phyloP scores from a whole-genome alignment of 768 basidiomycete genomes.

The Coprinopsis strossmayeri region DNA sequence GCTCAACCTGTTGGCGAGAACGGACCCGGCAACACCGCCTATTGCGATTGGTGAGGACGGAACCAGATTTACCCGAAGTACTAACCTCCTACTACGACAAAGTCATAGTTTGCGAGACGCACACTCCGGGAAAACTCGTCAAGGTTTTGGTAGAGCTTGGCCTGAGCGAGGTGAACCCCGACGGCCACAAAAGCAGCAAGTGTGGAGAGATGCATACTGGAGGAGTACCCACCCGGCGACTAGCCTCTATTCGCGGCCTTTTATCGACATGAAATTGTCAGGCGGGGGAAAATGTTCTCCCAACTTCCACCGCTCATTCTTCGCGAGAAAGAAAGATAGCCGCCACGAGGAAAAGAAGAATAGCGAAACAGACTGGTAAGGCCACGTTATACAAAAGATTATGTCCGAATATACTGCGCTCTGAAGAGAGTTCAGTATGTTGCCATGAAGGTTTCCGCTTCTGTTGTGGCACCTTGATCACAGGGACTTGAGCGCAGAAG shows the following conservation, averaged over 20 bases:
- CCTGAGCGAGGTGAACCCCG: slow-evolving; percentile 1
- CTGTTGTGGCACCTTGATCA: background rate
- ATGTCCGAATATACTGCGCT: no score
- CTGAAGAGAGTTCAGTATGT: background rate
- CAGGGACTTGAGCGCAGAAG: background rate
- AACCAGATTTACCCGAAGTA: background rate
- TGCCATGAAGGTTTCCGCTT: background rate
- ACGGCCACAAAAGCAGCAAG: background rate
- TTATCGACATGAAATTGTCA: background rate
- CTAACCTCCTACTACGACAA: slow-evolving; percentile 13
- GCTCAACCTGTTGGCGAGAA: slow-evolving; percentile 21
- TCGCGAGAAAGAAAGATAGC: background rate
- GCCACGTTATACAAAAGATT: no score
- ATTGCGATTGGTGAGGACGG: background rate
- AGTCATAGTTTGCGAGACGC: slow-evolving; percentile 8
- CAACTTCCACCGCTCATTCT: background rate
- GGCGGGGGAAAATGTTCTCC: background rate
- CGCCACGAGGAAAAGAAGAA: no score
- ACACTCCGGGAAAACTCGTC: background rate
- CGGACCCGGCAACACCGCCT: slow-evolving; percentile 21
- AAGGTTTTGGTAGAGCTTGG: slow-evolving; percentile 6
- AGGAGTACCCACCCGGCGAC: background rate
- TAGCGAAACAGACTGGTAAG: no score
- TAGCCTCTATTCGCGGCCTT: background rate
- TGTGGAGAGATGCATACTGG: background rate